Percentiles rank a stretch among this genome's conserved stretches.
Conservation (phyloP, 2,329 filamentous ascomycete species). For the Tolypocladium ovalisporum region DNA sequence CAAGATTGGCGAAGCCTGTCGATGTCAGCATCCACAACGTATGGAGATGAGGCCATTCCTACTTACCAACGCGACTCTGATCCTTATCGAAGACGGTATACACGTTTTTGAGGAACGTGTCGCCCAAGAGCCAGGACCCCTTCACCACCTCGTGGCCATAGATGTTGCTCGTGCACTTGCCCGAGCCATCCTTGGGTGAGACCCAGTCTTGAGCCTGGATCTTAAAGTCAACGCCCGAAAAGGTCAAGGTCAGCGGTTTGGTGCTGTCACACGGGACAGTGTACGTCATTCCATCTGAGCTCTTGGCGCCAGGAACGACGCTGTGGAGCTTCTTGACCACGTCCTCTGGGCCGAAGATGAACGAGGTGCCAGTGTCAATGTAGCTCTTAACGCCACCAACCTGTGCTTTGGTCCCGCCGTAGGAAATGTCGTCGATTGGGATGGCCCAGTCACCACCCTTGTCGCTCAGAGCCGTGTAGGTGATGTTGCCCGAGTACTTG, state of each 20-base stretch:
- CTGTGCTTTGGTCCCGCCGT: constrained; percentile 47
- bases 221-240: constrained; percentile 55
- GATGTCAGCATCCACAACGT: neutral
- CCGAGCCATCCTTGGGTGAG: constrained; percentile 29
- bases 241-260: constrained; percentile 49
- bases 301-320: constrained; percentile 50
- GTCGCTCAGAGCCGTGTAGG: constrained; percentile 46
- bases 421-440: constrained; percentile 51
- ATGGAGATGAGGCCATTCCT: too few species aligned
- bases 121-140: constrained; percentile 68
- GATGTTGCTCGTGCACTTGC: constrained; percentile 58
- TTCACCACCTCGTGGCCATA: constrained; percentile 59
- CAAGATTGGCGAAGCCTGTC: constrained; percentile 5
- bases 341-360: constrained; percentile 57
- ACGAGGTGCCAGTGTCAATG: constrained; percentile 78
- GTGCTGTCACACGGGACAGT: constrained; percentile 62
- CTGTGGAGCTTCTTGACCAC: constrained; percentile 60
- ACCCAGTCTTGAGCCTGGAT: constrained; percentile 66
- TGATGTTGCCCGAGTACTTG: constrained; percentile 57
- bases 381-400: constrained; percentile 51
- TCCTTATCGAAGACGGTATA: constrained; percentile 79
- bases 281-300: constrained; percentile 51
- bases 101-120: constrained; percentile 82
- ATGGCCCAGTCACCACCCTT: constrained; percentile 61
- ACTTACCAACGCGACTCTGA: constrained; percentile 48